Evolutionary conservation across 140 eudicot species (phyloP).

Genomic region (Erigeron philadelphicus): DNA sequence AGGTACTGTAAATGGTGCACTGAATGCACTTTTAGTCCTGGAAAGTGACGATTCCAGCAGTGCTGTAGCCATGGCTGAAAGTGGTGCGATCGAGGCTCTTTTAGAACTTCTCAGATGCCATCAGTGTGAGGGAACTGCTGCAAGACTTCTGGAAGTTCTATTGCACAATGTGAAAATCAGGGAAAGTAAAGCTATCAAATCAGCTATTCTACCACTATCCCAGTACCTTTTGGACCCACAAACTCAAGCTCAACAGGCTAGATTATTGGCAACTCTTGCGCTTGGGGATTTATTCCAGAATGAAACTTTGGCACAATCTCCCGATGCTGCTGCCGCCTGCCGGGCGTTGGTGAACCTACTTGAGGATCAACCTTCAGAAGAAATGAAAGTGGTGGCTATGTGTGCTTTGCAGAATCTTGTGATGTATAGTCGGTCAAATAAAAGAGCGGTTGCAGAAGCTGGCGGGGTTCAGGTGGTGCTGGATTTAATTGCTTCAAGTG

Average conservation of each 20-base stretch:
- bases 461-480: conserved; percentile 96
- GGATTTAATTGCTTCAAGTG: conserved; percentile 83
- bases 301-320: conserved; percentile 74
- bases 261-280: conserved; percentile 92
- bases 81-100: conserved; percentile 93
- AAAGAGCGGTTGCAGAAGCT: conserved; percentile 99
- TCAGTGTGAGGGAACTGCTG: conserved; percentile 93
- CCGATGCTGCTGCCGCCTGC: conserved; percentile 94
- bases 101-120: conserved; percentile 88
- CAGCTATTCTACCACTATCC: conserved; percentile 83
- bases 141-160: conserved; percentile 77
- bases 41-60: conserved; percentile 91
- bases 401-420: conserved; percentile 98
- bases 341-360: conserved; percentile 93
- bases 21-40: conserved; percentile 83
- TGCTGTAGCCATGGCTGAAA: conserved; percentile 97
- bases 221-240: conserved; percentile 95
- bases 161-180: conserved; percentile 85
- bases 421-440: conserved; percentile 87
- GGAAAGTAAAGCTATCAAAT: conserved; percentile 77
- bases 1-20: conserved; percentile 74
- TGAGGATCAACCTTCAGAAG: conserved; percentile 96
- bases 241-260: conserved; percentile 97
- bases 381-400: conserved; percentile 95
- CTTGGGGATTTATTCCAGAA: conserved; percentile 96